Evolutionary conservation across 768 basidiomycete genomes (phyloP).

Genomic region (Sistotremastrum suecicum): DNA sequence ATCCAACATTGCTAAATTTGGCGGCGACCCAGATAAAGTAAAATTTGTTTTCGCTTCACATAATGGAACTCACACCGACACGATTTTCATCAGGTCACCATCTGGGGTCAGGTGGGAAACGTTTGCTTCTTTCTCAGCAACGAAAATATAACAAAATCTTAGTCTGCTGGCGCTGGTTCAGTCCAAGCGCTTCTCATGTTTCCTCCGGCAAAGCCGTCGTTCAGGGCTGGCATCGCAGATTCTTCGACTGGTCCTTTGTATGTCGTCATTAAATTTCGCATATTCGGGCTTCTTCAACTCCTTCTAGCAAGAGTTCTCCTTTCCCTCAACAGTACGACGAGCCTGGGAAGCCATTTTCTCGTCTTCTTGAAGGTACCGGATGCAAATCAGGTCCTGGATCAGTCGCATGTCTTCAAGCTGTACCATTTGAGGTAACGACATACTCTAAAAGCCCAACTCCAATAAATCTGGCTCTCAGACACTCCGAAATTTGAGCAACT

Average conservation of each 20-base stretch:
- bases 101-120: background rate
- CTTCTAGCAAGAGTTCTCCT: conserved; percentile 35
- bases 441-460: background rate
- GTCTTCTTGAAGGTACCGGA: conserved; percentile 30
- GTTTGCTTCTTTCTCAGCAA: no score
- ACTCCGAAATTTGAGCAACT: conserved; percentile 32
- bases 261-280: conserved; percentile 8
- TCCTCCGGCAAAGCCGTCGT: conserved; percentile 17
- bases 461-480: conserved; percentile 18
- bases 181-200: conserved; percentile 7
- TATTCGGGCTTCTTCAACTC: background rate
- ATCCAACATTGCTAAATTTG: conserved; percentile 23
- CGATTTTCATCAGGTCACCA: background rate
- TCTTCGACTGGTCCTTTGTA: conserved; percentile 43
- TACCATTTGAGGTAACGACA: conserved; percentile 26
- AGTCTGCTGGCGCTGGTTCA: conserved; percentile 9
- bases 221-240: conserved; percentile 39
- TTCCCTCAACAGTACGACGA: conserved; percentile 32
- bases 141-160: background rate
- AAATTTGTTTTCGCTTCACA: background rate
- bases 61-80: background rate
- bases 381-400: conserved; percentile 27
- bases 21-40: conserved; percentile 19
- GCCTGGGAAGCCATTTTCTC: conserved; percentile 35
- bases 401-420: conserved; percentile 29